phyloP scores from a whole-genome alignment of 495 filamentous ascomycete genomes.

The Aspergillus bridgeri region DNA sequence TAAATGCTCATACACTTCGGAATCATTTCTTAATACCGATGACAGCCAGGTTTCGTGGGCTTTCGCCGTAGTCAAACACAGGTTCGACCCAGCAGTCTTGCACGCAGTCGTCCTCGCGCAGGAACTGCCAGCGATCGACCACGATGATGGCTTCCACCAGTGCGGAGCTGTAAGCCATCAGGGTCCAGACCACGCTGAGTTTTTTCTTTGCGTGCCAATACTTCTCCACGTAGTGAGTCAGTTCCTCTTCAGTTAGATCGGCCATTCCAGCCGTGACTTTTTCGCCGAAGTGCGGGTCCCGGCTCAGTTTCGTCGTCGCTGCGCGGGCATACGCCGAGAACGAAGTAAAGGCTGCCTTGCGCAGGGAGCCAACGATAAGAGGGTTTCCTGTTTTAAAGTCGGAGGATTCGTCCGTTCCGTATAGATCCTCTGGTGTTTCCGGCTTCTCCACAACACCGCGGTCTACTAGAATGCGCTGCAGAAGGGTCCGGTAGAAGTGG shows the following conservation, averaged over 20 bases:
- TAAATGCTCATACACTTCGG: no score
- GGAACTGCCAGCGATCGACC: constrained; percentile 85
- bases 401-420: constrained; percentile 26
- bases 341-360: constrained; percentile 73
- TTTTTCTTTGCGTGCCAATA: constrained; percentile 72
- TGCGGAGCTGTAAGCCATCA: constrained; percentile 92
- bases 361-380: constrained; percentile 80
- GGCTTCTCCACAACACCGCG: constrained; percentile 65
- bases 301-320: constrained; percentile 67
- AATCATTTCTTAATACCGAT: constrained; percentile 67
- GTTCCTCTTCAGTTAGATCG: constrained; percentile 67
- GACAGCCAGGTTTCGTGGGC: constrained; percentile 84
- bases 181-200: constrained; percentile 79
- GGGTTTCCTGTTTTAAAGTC: constrained; percentile 51
- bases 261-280: constrained; percentile 59
- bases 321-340: constrained; percentile 77
- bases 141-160: constrained; percentile 89
- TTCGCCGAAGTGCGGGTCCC: constrained; percentile 52
- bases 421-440: constrained; percentile 29
- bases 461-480: constrained; percentile 89
- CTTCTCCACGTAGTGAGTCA: constrained; percentile 60
- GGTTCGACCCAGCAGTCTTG: constrained; percentile 84
- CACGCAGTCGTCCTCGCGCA: constrained; percentile 68
- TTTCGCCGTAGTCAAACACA: constrained; percentile 86
- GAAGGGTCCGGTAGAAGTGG: constrained; percentile 87